Conservation (phyloP, 805 yeast species). For the Schwanniomyces pseudopolymorphus region DNA sequence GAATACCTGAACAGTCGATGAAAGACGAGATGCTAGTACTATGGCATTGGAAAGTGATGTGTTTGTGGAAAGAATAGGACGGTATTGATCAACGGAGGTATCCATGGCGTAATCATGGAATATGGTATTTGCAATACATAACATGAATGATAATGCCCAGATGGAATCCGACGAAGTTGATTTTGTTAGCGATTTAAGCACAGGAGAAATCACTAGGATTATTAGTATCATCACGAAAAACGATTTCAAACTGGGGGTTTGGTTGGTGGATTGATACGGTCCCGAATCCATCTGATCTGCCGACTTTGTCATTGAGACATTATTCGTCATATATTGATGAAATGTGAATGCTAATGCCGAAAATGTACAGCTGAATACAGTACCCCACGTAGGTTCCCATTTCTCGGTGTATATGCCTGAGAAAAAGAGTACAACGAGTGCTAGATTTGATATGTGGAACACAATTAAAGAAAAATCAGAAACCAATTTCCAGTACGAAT, state of each 20-base stretch:
- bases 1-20: conserved; percentile 73
- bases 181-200: conserved; percentile 79
- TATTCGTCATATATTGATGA: conserved; percentile 8
- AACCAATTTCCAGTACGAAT: conserved; percentile 63
- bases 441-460: conserved; percentile 62
- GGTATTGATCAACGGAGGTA: conserved; percentile 26
- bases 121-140: conserved; percentile 65
- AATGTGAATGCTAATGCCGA: conserved; percentile 34
- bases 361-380: conserved; percentile 22
- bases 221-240: conserved; percentile 67
- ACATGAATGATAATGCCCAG: conserved; percentile 87
- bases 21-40: conserved; percentile 84
- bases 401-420: conserved; percentile 50
- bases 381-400: conserved; percentile 52
- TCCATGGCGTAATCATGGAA: conserved; percentile 67
- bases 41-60: conserved; percentile 82
- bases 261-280: conserved; percentile 3
- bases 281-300: background rate
- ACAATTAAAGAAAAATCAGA: conserved; percentile 69
- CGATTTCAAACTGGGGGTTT: conserved; percentile 49
- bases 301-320: background rate
- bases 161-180: conserved; percentile 92
- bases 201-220: conserved; percentile 81
- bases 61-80: conserved; percentile 74
- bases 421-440: conserved; percentile 68